Base-by-base conservation (phyloP, 257 asterid species). In the Capsicum pubescens region DNA sequence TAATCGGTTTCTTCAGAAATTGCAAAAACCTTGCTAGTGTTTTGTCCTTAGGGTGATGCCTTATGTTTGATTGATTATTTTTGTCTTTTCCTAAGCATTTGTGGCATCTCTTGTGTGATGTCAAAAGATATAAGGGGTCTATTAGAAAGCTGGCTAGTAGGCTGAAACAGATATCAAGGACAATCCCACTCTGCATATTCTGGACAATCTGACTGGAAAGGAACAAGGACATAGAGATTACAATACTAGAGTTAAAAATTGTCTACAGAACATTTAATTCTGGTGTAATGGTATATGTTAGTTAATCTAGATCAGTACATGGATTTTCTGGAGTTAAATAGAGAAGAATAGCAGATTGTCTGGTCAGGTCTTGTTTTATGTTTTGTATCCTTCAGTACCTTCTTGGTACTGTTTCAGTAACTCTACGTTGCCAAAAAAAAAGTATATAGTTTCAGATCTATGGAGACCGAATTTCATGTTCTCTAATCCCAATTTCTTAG, bases 401-500 rank as follows among this genome's bases (percentile, higher is more conserved):
- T 35, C 11, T 66, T 13, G 19, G 50, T 35, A 67, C 74, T 67
- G 19, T 67, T 67, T 35, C 50, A 35, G 35, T 4, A 7, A 35
- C 48, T 64, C 5, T 6, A 64, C 39, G 2, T 64, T 12, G 12
- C 11, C 13, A 66, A 13, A 58, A 67, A 35, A 67, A 0, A 35
- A 4, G 32, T n/a, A 13, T 9, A 52, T 7, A 13, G 42, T 74
- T 74, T 54, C 50, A 76, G 64, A 36, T 76, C 64, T 52, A 26
- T 54, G 64, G 81, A 55, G 12, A 76, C 50, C 48, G 36, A 13
- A 52, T 76, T 76, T 26, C 64, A 54, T 46, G 80, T 71, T 77
- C 82, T 77, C 82, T 77, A 54, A 54, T 77, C 46, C 15, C 1
- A 66, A 84, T 88, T 26, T 77, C 61, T 77, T 54, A 52, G 59